Percentiles rank a stretch among this genome's conserved stretches.
Conservation (phyloP, 192 early-diverging fungal species). For the Coemansia sp. region DNA sequence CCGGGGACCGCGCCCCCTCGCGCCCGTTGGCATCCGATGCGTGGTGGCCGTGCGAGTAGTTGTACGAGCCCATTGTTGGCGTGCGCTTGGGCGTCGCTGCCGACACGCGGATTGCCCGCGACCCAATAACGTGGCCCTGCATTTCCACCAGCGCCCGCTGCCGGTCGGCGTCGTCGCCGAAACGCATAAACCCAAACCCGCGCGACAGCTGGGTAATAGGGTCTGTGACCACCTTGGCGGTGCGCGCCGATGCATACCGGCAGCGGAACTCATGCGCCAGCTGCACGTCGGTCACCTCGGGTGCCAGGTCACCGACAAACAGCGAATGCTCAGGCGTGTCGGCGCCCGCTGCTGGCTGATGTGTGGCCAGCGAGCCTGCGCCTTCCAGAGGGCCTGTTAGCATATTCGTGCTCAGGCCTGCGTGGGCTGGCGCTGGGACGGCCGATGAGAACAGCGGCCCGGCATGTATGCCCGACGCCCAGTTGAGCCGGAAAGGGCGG, state of each 20-base stretch:
- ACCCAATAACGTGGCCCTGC: slow-evolving; percentile 79
- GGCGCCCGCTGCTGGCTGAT: neutral
- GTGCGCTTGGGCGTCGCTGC: slow-evolving; percentile 64
- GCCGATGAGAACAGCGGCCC: slow-evolving; percentile 11
- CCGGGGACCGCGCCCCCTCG: slow-evolving; percentile 26
- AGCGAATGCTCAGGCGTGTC: slow-evolving; percentile 79
- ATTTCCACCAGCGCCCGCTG: slow-evolving; percentile 86
- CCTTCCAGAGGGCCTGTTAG: neutral
- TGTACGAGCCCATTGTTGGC: slow-evolving; percentile 15
- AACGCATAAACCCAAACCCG: slow-evolving; percentile 95
- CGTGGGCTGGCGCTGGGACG: neutral
- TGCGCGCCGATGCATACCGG: slow-evolving; percentile 78
- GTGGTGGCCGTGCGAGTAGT: slow-evolving; percentile 9
- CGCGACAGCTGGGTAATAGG: slow-evolving; percentile 73
- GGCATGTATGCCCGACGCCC: slow-evolving; percentile 81
- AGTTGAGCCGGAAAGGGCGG: slow-evolving; percentile 87
- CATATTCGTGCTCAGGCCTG: neutral
- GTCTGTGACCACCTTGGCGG: slow-evolving; percentile 94
- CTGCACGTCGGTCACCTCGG: slow-evolving; percentile 77
- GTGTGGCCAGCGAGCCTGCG: neutral
- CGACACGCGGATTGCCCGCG: slow-evolving; percentile 85
- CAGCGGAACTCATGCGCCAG: slow-evolving; percentile 73
- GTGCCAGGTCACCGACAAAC: slow-evolving; percentile 94
- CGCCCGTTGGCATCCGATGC: slow-evolving; percentile 7
- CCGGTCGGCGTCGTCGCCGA: slow-evolving; percentile 81